phyloP scores from a whole-genome alignment of 1,284 basidiomycete genomes.

The Cryptococcus sp. region DNA sequence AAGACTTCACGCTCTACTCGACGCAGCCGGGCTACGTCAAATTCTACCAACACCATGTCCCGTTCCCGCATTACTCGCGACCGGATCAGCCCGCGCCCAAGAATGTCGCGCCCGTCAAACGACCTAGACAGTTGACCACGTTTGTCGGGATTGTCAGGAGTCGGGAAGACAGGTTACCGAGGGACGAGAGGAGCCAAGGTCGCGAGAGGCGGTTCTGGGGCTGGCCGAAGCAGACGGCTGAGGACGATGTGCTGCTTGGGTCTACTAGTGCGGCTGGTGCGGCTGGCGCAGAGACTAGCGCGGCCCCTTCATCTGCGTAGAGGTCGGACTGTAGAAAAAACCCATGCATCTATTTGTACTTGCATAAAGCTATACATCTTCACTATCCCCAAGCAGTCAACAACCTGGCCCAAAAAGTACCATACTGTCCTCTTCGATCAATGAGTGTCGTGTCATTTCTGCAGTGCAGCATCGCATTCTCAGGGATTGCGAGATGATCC shows the following conservation, averaged over 20 bases:
- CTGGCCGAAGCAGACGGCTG: conserved; percentile 34
- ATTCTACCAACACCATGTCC: conserved; percentile 66
- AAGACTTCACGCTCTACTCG: conserved; percentile 90
- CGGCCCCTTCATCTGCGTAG: too few relatives aligned
- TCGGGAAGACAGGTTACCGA: conserved; percentile 77
- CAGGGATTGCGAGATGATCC: too few relatives aligned
- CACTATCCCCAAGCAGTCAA: background rate
- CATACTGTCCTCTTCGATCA: too few relatives aligned
- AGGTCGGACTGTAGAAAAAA: too few relatives aligned
- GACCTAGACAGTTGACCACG: conserved; percentile 58
- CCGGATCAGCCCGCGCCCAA: conserved; percentile 14
- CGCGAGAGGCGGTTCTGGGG: conserved; percentile 53
- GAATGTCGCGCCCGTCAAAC: conserved; percentile 33
- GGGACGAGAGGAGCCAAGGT: conserved; percentile 70
- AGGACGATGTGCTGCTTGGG: too few relatives aligned
- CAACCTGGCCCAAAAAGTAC: conserved; percentile 1
- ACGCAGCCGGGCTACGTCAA: conserved; percentile 84
- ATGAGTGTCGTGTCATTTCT: too few relatives aligned
- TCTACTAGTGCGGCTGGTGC: too few relatives aligned
- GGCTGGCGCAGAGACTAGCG: too few relatives aligned
- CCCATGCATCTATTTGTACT: background rate
- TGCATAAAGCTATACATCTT: background rate
- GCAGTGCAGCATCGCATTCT: too few relatives aligned
- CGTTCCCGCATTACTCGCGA: conserved; percentile 41
- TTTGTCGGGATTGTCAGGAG: conserved; percentile 80